Evolutionary conservation across 768 basidiomycete genomes (phyloP).

Genomic region (Holtermannia corniformis): DNA sequence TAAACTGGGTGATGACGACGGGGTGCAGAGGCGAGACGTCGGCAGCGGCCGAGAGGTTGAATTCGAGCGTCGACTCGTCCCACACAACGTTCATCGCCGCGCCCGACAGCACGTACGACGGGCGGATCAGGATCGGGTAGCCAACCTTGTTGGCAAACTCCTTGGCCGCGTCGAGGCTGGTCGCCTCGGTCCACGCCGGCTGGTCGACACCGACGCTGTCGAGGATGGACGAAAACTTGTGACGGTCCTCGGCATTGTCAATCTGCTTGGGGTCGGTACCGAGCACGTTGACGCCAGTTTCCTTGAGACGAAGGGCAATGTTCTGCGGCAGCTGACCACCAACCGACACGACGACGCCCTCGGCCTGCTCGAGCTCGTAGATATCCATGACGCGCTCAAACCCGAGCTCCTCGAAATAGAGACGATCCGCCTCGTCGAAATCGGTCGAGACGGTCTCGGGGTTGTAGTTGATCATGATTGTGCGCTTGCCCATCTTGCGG

Average conservation of each 20-base stretch:
- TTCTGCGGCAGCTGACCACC: conserved; percentile 98
- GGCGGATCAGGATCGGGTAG: conserved; percentile 95
- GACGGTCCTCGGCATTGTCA: conserved; percentile 94
- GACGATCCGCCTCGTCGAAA: conserved; percentile 96
- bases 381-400: conserved; percentile 99
- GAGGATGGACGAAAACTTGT: conserved; percentile 96
- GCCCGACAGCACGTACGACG: conserved; percentile 95
- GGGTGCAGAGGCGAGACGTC: conserved; percentile 94
- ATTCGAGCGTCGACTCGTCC: conserved; percentile 77
- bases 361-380: conserved; percentile 86
- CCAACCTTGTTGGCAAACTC: conserved; percentile 78
- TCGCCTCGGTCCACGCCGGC: conserved; percentile 89
- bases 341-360: conserved; percentile 91
- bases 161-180: conserved; percentile 79
- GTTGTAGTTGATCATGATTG: conserved; percentile 99
- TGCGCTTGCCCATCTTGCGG: conserved; percentile 82
- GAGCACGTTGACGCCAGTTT: conserved; percentile 81
- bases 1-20: conserved; percentile 98
- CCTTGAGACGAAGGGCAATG: conserved; percentile 88
- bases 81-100: conserved; percentile 99
- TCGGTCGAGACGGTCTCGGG: conserved; percentile 99
- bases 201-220: conserved; percentile 94
- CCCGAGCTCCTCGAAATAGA: conserved; percentile 98
- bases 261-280: conserved; percentile 94
- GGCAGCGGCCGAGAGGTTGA: conserved; percentile 93